Percentiles rank a stretch among this genome's conserved stretches.
Evolutionary conservation across 768 basidiomycete species (phyloP).

Genomic region (Mycena galopus): DNA sequence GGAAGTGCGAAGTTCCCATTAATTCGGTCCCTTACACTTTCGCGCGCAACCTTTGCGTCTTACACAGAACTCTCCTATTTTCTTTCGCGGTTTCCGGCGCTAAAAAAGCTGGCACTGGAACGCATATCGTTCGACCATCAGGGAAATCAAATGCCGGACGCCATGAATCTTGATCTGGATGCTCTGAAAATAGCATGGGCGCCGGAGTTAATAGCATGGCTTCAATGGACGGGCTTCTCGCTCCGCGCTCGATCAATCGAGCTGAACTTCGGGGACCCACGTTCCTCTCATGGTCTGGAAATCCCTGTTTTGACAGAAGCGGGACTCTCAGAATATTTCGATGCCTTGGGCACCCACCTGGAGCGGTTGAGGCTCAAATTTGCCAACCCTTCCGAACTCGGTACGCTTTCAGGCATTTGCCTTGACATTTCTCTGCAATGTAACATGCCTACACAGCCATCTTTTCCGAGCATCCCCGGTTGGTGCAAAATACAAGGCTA

Average conservation of each 20-base stretch:
- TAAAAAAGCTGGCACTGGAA: slow-evolving; percentile 2
- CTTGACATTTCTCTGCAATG: too few relatives aligned
- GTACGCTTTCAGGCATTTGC: not conserved
- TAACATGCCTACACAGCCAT: not conserved
- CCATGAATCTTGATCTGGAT: not conserved
- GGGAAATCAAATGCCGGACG: not conserved
- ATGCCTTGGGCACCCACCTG: not conserved
- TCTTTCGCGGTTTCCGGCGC: slow-evolving; percentile 1
- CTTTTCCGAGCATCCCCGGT: not conserved
- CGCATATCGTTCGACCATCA: not conserved
- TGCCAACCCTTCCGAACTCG: not conserved
- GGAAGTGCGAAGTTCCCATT: not conserved
- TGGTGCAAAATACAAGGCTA: not conserved
- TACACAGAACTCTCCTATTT: not conserved
- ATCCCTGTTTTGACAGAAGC: too few relatives aligned
- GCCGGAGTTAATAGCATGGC: slow-evolving; percentile 2
- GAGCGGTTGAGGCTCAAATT: slow-evolving; percentile 7
- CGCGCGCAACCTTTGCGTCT: not conserved
- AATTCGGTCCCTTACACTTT: not conserved
- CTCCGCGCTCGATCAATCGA: slow-evolving; percentile 10
- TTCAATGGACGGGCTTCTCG: slow-evolving; percentile 8
- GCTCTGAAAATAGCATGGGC: not conserved
- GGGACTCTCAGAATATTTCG: not conserved
- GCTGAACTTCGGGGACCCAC: too few relatives aligned
- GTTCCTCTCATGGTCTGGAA: too few relatives aligned